Percentiles rank a stretch among this genome's conserved stretches.
Evolutionary conservation across 1,284 basidiomycete genomes (phyloP).

Genomic region (Heterobasidion irregulare): DNA sequence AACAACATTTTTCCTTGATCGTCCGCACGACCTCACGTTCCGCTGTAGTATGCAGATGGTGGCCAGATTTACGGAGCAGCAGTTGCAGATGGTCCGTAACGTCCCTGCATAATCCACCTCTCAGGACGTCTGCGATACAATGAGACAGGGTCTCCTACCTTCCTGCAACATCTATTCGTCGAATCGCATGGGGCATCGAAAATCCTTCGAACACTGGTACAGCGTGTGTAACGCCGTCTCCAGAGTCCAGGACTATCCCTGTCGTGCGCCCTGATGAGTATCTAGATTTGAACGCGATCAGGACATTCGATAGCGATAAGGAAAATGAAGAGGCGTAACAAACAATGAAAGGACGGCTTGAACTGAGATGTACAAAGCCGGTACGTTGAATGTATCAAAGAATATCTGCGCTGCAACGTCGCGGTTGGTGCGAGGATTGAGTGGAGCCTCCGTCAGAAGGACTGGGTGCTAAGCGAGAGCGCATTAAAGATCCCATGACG

Average conservation of each 20-base stretch:
- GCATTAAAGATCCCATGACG: neutral
- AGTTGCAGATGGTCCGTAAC: slow-evolving; percentile 96
- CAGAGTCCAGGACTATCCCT: slow-evolving; percentile 97
- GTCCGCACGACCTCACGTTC: slow-evolving; percentile 96
- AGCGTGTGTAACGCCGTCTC: slow-evolving; percentile 97
- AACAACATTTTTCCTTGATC: slow-evolving; percentile 98
- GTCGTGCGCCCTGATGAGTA: slow-evolving; percentile 99
- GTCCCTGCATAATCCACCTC: slow-evolving; percentile 46
- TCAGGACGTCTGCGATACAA: neutral
- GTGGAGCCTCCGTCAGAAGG: slow-evolving; percentile 87
- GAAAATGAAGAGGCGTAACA: slow-evolving; percentile 21
- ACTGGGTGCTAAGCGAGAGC: slow-evolving; percentile 77
- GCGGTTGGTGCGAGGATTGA: slow-evolving; percentile 91
- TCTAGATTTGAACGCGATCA: slow-evolving; percentile 32
- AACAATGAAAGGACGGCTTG: slow-evolving; percentile 96
- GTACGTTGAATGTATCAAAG: slow-evolving; percentile 99
- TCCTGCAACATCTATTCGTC: slow-evolving; percentile 93
- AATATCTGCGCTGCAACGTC: slow-evolving; percentile 97
- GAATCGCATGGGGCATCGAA: slow-evolving; percentile 97
- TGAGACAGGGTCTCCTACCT: slow-evolving; percentile 37
- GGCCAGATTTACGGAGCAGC: slow-evolving; percentile 89
- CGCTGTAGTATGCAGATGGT: slow-evolving; percentile 93
- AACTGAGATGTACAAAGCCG: slow-evolving; percentile 93
- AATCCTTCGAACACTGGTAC: slow-evolving; percentile 99
- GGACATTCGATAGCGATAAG: slow-evolving; percentile 8